Conservation (phyloP, 1,284 basidiomycete species). For the Phellopilus nigrolimitatus region DNA sequence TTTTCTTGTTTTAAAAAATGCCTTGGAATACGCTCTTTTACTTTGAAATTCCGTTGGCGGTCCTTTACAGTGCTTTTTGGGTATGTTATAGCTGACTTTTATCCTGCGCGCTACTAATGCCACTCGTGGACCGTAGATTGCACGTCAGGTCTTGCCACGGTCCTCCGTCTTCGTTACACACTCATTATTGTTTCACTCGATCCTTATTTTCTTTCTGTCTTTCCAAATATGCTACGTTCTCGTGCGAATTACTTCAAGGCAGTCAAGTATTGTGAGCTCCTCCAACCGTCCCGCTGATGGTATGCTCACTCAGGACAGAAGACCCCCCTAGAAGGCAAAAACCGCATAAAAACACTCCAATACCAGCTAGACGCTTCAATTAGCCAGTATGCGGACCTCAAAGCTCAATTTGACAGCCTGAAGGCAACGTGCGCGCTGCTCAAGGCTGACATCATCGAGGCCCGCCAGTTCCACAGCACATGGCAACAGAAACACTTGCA, state of each 20-base stretch:
- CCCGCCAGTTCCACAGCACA: not conserved
- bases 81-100: not conserved
- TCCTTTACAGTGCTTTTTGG: not conserved
- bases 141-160: too few relatives aligned
- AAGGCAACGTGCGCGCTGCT: not conserved
- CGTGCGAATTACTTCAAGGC: too few relatives aligned
- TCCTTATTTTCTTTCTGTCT: too few relatives aligned
- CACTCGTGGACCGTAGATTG: too few relatives aligned
- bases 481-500: slow-evolving; percentile 2
- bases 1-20: slow-evolving; percentile 1
- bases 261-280: too few relatives aligned
- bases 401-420: not conserved
- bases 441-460: slow-evolving; percentile 1
- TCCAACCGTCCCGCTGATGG: too few relatives aligned
- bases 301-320: not conserved
- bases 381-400: not conserved
- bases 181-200: too few relatives aligned
- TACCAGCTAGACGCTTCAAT: not conserved
- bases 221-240: too few relatives aligned
- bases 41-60: not conserved
- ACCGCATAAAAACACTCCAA: not conserved
- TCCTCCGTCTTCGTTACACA: too few relatives aligned
- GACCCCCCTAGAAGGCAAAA: not conserved
- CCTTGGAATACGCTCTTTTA: not conserved
- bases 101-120: too few relatives aligned